phyloP scores from a whole-genome alignment of 352 stramenopile genomes.

The Plasmopara viticola region DNA sequence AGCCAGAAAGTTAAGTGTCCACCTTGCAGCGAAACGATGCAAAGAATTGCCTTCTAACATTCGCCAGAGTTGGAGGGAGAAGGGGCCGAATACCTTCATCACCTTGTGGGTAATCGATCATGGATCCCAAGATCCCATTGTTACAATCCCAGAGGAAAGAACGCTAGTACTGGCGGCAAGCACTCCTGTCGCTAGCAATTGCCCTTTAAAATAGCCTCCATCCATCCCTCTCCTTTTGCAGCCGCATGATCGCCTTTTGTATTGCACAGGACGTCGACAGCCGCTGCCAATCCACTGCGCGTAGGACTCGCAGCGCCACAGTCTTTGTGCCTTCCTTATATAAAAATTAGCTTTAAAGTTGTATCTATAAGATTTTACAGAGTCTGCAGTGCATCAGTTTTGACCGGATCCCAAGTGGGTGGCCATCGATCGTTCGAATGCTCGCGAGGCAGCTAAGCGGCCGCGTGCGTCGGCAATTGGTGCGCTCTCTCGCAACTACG shows the following conservation, averaged over 20 bases:
- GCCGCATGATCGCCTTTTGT: constrained; percentile 23
- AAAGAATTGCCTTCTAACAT: constrained; percentile 5
- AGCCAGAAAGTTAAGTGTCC: constrained; percentile 48
- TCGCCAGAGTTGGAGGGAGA: constrained; percentile 9
- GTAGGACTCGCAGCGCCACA: constrained; percentile 7
- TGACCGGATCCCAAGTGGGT: constrained; percentile 11
- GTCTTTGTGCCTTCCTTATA: constrained; percentile 17
- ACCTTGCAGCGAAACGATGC: constrained; percentile 26
- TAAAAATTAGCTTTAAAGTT: not conserved
- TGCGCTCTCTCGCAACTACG: constrained; percentile 28
- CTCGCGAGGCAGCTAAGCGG: constrained; percentile 27
- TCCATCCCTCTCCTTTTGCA: constrained; percentile 16
- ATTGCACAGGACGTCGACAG: constrained; percentile 23
- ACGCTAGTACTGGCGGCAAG: constrained; percentile 45
- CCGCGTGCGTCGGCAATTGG: constrained; percentile 18
- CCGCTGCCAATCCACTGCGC: constrained; percentile 12
- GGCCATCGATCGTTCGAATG: constrained; percentile 17
- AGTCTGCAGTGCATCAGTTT: constrained; percentile 3
- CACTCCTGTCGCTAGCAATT: constrained; percentile 8
- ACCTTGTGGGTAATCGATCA: constrained; percentile 66
- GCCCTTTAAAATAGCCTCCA: constrained; percentile 13
- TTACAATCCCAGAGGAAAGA: constrained; percentile 26
- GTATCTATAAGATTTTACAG: no score
- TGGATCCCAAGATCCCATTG: constrained; percentile 76
- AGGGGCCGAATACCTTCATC: constrained; percentile 60